Conservation (phyloP, 371 early-diverging fungal species). For the Entomophthora muscae region DNA sequence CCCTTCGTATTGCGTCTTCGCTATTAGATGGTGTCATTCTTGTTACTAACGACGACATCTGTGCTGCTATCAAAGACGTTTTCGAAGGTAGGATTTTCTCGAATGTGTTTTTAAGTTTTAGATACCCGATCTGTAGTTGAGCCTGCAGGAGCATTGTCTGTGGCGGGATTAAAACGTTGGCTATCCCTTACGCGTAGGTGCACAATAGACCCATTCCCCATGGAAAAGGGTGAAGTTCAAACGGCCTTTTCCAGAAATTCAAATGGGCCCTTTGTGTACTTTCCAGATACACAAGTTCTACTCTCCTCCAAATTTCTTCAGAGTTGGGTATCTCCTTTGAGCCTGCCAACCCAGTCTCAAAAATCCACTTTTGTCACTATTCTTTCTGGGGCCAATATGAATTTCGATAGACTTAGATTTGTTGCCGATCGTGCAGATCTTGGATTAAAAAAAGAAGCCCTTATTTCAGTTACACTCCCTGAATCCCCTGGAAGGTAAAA, state of each 20-base stretch:
- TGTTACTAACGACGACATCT: constrained; percentile 88
- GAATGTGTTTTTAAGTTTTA: constrained; percentile 7
- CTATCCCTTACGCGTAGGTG: not conserved
- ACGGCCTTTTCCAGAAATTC: not conserved
- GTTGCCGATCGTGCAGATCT: constrained; percentile 87
- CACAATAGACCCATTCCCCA: not conserved
- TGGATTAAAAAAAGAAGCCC: constrained; percentile 76
- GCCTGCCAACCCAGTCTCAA: constrained; percentile 17
- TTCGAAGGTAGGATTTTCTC: constrained; percentile 48
- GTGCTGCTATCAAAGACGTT: constrained; percentile 94
- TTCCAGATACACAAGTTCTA: not conserved
- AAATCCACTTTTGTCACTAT: constrained; percentile 49
- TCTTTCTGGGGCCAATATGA: constrained; percentile 90
- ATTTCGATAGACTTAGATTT: constrained; percentile 89
- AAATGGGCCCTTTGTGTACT: not conserved
- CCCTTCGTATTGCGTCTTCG: constrained; percentile 47
- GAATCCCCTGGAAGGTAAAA: constrained; percentile 59
- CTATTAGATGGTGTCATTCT: constrained; percentile 69
- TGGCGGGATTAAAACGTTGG: constrained; percentile 82
- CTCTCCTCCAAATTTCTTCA: constrained; percentile 5
- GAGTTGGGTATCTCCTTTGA: not conserved
- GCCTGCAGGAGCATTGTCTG: constrained; percentile 80
- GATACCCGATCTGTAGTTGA: constrained; percentile 88
- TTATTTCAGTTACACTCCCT: constrained; percentile 79
- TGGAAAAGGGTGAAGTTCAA: not conserved